Percentiles rank a stretch among this genome's conserved stretches.
Evolutionary conservation across 1,284 basidiomycete species (phyloP).

Genomic region (Golubevia pallescens): DNA sequence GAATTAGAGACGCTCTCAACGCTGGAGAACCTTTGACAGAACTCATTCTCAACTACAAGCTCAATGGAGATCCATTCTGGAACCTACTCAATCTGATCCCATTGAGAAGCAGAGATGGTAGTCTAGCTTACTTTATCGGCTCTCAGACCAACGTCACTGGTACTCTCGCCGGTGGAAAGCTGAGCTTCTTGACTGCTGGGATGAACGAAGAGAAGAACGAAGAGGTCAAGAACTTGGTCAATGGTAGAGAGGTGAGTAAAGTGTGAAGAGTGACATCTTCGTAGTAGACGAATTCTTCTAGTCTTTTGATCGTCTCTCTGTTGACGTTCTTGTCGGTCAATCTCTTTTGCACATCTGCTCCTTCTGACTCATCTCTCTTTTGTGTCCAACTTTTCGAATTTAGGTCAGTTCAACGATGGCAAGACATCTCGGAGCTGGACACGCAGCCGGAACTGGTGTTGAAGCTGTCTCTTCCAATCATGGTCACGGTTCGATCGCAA

Average conservation of each 20-base stretch:
- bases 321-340: not conserved
- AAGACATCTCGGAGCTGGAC: not conserved
- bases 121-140: slow-evolving; percentile 21
- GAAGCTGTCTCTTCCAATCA: not conserved
- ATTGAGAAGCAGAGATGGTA: slow-evolving; percentile 13
- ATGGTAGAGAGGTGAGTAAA: slow-evolving; percentile 10
- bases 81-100: slow-evolving; percentile 24
- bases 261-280: too few species aligned
- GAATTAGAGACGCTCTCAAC: slow-evolving; percentile 18
- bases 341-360: too few species aligned
- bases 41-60: slow-evolving; percentile 27
- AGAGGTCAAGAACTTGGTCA: slow-evolving; percentile 1
- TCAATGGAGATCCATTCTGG: slow-evolving; percentile 23
- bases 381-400: not conserved
- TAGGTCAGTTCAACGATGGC: not conserved
- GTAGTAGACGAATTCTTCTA: too few species aligned
- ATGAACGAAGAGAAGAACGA: not conserved
- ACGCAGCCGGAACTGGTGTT: not conserved
- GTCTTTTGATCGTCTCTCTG: not conserved
- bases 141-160: slow-evolving; percentile 20
- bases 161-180: slow-evolving; percentile 11
- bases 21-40: slow-evolving; percentile 8
- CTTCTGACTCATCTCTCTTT: not conserved
- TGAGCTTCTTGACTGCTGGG: slow-evolving; percentile 17
- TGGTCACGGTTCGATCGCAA: not conserved